phyloP scores from a whole-genome alignment of 148 eudicot genomes.

The Camellia granthamiana region DNA sequence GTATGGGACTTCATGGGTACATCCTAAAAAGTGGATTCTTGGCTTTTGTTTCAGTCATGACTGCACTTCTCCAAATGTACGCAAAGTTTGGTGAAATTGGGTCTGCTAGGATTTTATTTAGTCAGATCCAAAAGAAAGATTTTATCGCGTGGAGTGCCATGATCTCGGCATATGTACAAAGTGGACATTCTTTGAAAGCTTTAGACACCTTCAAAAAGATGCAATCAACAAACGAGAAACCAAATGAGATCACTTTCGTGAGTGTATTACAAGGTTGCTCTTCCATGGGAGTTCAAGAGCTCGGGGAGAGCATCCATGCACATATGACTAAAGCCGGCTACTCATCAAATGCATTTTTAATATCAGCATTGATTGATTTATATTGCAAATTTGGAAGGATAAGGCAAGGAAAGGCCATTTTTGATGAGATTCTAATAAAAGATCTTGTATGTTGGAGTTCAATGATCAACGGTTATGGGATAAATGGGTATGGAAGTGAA shows the following conservation, averaged over 20 bases:
- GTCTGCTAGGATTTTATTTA: slow-evolving; percentile 38
- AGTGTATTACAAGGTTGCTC: slow-evolving; percentile 63
- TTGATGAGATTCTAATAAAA: slow-evolving; percentile 36
- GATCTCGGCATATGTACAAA: slow-evolving; percentile 60
- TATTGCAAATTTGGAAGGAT: slow-evolving; percentile 65
- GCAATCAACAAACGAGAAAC: slow-evolving; percentile 50
- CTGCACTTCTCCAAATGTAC: slow-evolving; percentile 60
- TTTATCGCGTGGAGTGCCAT: slow-evolving; percentile 65
- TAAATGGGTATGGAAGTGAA: slow-evolving; percentile 61
- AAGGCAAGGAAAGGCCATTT: slow-evolving; percentile 47
- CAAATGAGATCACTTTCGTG: slow-evolving; percentile 61
- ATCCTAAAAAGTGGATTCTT: slow-evolving; percentile 43
- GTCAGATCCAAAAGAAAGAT: slow-evolving; percentile 47
- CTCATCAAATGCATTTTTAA: slow-evolving; percentile 43
- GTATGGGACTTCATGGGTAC: slow-evolving; percentile 42
- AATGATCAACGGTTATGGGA: slow-evolving; percentile 65
- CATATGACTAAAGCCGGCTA: slow-evolving; percentile 47
- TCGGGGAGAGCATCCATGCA: slow-evolving; percentile 59
- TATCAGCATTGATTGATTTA: slow-evolving; percentile 54
- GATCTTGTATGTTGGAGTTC: slow-evolving; percentile 77
- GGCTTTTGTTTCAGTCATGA: slow-evolving; percentile 37
- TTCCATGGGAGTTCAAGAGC: slow-evolving; percentile 33
- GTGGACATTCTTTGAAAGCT: slow-evolving; percentile 39
- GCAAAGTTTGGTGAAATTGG: slow-evolving; percentile 44
- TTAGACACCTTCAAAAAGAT: slow-evolving; percentile 40